Base-by-base conservation (phyloP, 768 basidiomycete species). In the Leucocoprinus leucothites region DNA sequence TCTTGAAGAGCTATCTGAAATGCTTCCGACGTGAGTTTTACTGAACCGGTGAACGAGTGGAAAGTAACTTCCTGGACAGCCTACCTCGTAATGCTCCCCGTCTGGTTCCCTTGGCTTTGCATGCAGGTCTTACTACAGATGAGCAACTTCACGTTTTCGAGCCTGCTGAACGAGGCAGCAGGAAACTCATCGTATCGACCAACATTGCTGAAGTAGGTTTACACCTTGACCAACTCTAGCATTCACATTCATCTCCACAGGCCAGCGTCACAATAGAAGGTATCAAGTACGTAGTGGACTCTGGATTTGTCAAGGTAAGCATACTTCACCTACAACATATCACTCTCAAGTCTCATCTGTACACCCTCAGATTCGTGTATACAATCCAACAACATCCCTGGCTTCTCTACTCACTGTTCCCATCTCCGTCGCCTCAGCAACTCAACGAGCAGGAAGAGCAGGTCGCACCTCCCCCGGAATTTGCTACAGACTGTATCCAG, bases 201-300 rank as follows among this genome's bases (percentile, higher is more conserved):
- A 99, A 99, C 66, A 95, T 98, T 47, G 97, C 97, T 14, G 97
- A 99, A 71, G 90, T 87, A 59, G 28, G n/a, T 31, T 11, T 19
- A 18, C 8, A 8, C 13, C n/a, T 6, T 3, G 13, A 31, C 31
- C 31, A 35, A 9, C 2, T 22, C 26, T 31, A 5, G 42, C 34
- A 7, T 8, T 7, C 18, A 48, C 11, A 21, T 22, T 41, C 51
- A 28, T 9, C 1, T 35, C 45, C 19, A 14, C 31, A 92, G 91
- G 95, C 97, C 14, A 94, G 91, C 65, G 89, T 99, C 21, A 99
- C 97, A 0, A 98, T 99, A 54, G 93, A 98, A 40, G 94, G 95
- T 2, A 86, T 98, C 58, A 89, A 88, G 60, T 98, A 86, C 64
- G 95, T 99, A 13, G 79, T 98, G 2, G 97, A 99, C 64, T 86